Evolutionary conservation across 257 asterid genomes (phyloP).

Genomic region (Solanum corneliomulleri): DNA sequence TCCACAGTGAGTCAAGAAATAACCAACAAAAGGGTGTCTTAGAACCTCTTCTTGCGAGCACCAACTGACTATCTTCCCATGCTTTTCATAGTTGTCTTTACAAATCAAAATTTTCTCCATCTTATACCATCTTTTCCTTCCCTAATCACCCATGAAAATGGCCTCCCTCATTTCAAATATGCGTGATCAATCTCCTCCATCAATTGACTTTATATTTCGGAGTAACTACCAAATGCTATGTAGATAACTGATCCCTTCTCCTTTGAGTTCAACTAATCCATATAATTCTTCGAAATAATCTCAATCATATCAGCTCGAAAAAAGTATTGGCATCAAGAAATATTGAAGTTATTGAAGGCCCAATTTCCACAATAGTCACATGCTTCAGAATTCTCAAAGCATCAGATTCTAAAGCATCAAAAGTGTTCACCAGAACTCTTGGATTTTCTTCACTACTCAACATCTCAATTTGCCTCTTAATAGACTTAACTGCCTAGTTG

Average conservation of each 20-base stretch:
- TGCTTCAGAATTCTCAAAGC: not conserved
- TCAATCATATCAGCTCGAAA: not conserved
- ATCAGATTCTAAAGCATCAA: not conserved
- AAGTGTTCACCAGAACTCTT: not conserved
- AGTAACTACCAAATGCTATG: constrained; percentile 5
- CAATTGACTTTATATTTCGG: not conserved
- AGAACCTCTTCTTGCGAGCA: constrained; percentile 15
- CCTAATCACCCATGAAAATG: constrained; percentile 16
- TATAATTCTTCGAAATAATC: not conserved
- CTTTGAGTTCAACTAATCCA: not conserved
- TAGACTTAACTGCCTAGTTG: not conserved
- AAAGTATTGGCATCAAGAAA: not conserved
- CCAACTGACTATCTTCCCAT: constrained; percentile 10
- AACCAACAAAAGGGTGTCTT: constrained; percentile 8
- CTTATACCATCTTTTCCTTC: not conserved
- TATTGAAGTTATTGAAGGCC: constrained; percentile 3
- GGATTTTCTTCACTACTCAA: not conserved
- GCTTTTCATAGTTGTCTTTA: not conserved
- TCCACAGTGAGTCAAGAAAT: constrained; percentile 22
- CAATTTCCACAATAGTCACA: not conserved
- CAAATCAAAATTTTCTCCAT: not conserved
- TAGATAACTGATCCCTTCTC: not conserved
- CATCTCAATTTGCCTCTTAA: not conserved
- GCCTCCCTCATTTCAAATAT: not conserved
- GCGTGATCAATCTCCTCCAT: constrained; percentile 7